Base-by-base conservation (phyloP, 768 basidiomycete species). In the Russula compacta region DNA sequence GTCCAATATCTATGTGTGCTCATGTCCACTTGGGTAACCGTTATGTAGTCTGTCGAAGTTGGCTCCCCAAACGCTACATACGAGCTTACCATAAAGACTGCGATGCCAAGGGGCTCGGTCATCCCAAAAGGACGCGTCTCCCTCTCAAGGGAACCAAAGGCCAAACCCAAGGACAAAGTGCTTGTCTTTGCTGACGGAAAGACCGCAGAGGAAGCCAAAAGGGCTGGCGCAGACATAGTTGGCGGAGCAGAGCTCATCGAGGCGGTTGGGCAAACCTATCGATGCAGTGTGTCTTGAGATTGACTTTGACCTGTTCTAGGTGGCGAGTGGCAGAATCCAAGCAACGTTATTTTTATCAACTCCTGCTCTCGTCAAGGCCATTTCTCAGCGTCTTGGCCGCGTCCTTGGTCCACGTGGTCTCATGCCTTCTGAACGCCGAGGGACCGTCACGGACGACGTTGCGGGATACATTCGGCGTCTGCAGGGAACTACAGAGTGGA, bases 381-480 rank as follows among this genome's bases (percentile, higher is more conserved):
- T 98, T 63, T 86, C 87, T 12, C 84, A 88, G 5, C 85, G 82
- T 68, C 79, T 98, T 2, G 94, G 84, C 72, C 75, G 90, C 75
- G 74, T 87, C 73, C 76, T 89, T 74, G 74, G 95, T 67, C 95
- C 93, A 44, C 83, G 91, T 55, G 95, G 95, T 58, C 75, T 98
- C 48, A 97, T 99, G 95, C 97, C 97, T 11, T 89, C 90, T 7
- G 91, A 88, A 64, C 85, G 94, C 71, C 81, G 94, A 59, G 97
- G 97, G 5, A 95, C 95, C 1, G 95, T 98, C 19, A 91, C 92
- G 1, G 89, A 93, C 53, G 92, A 98, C 61, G 78, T 98, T 44
- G 85, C 79, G 14, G 84, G 84, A 12, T 95, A 89, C 65, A 84
- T 99, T 59, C 79, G 83, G 67, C 82, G 83, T 52, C 80, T 95